Evolutionary conservation across 2,329 filamentous ascomycete species (phyloP), one percentile per base, ranked within the genome.

Genomic region (Gaeumannomyces tritici): DNA sequence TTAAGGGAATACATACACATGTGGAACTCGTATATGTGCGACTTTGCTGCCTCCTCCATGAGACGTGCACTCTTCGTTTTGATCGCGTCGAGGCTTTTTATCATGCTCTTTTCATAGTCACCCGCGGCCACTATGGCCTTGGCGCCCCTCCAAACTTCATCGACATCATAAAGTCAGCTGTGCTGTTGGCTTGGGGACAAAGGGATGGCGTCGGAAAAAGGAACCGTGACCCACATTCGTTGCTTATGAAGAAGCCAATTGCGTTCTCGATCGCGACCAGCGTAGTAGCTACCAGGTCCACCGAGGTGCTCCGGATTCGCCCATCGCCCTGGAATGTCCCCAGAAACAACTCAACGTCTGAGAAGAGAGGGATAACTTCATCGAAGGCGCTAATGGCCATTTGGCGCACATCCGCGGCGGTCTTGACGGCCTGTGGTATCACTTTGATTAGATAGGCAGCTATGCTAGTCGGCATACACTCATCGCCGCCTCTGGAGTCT

Each of bases 31-130:
- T 47, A 26, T 18, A 63, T 61, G 42, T 64, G 55, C n/a, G 63
- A 64, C 47, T 64, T 64, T 3, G 18, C 21, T 1, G 63, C 63
- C 33, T 64, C 59, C 2, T 60, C 26, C 29, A 61, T 35, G 12
- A 64, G 62, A 28, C 27, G 59, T 56, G 24, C 42, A 60, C 63
- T 64, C 24, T 63, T 63, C 12, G 29, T 57, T 6, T 57, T 57
- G 15, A 64, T 63, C 9, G 24, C 54, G 5, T 28, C 54, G 21
- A 64, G 28, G 26, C 58, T 63, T 1, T 64, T 55, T 7, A 57
- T 5, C 33, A 65, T 58, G n/a, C 29, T 13, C 26, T 55, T 47
- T 27, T 62, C 61, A 15, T 65, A 64, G 8, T 61, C 61, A 8
- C 26, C 55, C n/a, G 58, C 29, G 15, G 29, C 33, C 18, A 63